Conservation (phyloP, 768 basidiomycete species). For the Boletellus sp. region DNA sequence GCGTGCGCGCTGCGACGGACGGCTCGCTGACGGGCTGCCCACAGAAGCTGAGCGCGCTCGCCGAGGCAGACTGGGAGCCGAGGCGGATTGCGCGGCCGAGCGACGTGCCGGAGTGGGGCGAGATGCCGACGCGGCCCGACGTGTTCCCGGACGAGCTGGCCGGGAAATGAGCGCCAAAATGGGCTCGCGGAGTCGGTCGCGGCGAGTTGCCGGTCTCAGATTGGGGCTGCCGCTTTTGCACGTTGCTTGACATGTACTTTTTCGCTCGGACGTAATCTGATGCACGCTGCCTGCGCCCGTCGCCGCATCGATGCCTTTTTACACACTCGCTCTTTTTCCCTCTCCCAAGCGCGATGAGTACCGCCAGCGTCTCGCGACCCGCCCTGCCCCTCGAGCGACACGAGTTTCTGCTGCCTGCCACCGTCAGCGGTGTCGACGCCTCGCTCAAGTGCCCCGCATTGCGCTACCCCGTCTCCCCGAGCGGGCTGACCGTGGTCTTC, state of each 20-base stretch:
- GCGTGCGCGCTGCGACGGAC: background rate
- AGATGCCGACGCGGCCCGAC: constrained; percentile 51
- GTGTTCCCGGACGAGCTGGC: constrained; percentile 24
- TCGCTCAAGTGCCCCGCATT: constrained; percentile 22
- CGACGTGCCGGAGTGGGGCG: constrained; percentile 93
- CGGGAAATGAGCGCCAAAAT: background rate
- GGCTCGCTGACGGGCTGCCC: background rate
- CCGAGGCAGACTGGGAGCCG: constrained; percentile 80
- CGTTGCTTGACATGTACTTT: constrained; percentile 2
- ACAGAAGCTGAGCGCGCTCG: constrained; percentile 58
- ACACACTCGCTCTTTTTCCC: too few species aligned
- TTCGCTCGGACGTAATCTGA: background rate
- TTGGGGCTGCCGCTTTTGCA: background rate
- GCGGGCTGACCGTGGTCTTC: constrained; percentile 25
- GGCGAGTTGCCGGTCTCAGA: background rate
- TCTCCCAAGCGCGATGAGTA: background rate
- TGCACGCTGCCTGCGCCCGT: background rate
- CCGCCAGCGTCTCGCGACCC: background rate
- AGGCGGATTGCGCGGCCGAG: constrained; percentile 79
- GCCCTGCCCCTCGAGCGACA: constrained; percentile 17
- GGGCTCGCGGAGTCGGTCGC: too few species aligned
- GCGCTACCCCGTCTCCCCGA: constrained; percentile 23
- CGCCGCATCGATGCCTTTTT: too few species aligned
- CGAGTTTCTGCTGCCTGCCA: constrained; percentile 13
- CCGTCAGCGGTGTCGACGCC: constrained; percentile 11